These are phyloP conservation scores for Chaetomium sp. DNA, from an alignment of 2,329 filamentous ascomycete genomes.

Conservation along the genomic window DNA sequence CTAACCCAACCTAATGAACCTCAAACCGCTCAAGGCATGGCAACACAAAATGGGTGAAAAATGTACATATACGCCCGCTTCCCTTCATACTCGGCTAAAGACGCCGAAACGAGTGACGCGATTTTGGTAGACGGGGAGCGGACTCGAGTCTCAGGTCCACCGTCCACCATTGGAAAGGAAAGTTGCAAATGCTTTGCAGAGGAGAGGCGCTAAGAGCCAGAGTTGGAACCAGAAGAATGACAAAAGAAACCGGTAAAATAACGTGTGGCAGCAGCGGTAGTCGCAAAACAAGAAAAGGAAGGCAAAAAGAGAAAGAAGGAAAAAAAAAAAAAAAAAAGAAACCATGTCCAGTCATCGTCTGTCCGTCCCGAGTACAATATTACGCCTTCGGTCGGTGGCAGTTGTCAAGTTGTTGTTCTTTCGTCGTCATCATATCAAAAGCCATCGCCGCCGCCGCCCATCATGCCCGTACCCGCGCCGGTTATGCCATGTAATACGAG, in stretches of 20 bases:
- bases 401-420: slow-evolving; percentile 10
- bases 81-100: background rate
- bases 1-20: slow-evolving; percentile 1
- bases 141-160: background rate
- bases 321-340: slow-evolving; percentile 8
- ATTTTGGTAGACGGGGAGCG: background rate
- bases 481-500: slow-evolving; percentile 1
- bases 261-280: background rate
- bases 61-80: slow-evolving; percentile 16
- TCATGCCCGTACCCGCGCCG: background rate
- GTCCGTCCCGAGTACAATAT: slow-evolving; percentile 9
- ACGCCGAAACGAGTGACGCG: background rate
- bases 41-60: background rate
- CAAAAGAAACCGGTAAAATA: slow-evolving; percentile 7
- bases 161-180: background rate
- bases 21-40: background rate
- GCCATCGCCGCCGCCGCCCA: slow-evolving; percentile 10
- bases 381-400: slow-evolving; percentile 1
- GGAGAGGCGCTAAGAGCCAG: background rate
- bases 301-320: background rate
- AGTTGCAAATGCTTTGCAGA: slow-evolving; percentile 2
- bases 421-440: slow-evolving; percentile 16
- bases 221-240: background rate
- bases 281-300: background rate
- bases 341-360: slow-evolving; percentile 12